These are phyloP conservation scores for Ascomycota sp. DNA, from an alignment of 2,329 filamentous ascomycete species.

Conservation along the genomic window DNA sequence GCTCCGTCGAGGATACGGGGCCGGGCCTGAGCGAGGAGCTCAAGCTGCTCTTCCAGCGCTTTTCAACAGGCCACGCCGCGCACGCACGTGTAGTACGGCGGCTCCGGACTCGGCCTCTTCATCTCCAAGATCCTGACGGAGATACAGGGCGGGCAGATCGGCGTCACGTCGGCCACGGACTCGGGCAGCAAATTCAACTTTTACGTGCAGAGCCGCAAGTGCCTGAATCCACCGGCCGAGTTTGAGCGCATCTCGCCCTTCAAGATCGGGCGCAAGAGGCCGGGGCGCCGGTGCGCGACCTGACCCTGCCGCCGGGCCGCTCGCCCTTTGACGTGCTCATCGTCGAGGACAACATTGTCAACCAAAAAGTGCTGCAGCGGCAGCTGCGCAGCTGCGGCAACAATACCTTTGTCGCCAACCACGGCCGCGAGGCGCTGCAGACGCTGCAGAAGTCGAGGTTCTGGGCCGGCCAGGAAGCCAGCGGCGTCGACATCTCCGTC, in stretches of 20 bases:
- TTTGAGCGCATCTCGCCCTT: conserved; percentile 16
- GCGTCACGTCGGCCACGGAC: conserved; percentile 45
- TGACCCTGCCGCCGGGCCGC: conserved; percentile 2
- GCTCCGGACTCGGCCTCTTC: conserved; percentile 51
- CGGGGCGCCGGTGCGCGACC: neutral
- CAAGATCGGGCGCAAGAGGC: conserved; percentile 13
- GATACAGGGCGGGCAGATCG: conserved; percentile 59
- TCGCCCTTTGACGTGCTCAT: conserved; percentile 35
- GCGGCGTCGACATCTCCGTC: conserved; percentile 36
- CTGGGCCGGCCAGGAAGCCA: conserved; percentile 27
- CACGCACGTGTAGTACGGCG: conserved; percentile 54
- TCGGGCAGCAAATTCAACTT: conserved; percentile 59
- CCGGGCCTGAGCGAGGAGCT: conserved; percentile 43
- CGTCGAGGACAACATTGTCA: conserved; percentile 48
- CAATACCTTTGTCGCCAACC: conserved; percentile 41
- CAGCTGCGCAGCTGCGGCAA: conserved; percentile 41
- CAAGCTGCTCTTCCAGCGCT: conserved; percentile 44
- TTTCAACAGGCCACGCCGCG: conserved; percentile 49
- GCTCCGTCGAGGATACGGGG: conserved; percentile 53
- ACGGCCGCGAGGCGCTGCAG: conserved; percentile 41
- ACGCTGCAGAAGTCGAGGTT: conserved; percentile 33
- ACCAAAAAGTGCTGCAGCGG: conserved; percentile 41
- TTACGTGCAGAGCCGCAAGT: conserved; percentile 49
- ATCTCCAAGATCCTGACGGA: conserved; percentile 60
- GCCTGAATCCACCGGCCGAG: conserved; percentile 17